Percentiles rank a stretch among this genome's conserved stretches.
These are phyloP conservation scores for Lathyrus oleraceus DNA, from an alignment of 306 rosid genomes.

Conservation along the genomic window DNA sequence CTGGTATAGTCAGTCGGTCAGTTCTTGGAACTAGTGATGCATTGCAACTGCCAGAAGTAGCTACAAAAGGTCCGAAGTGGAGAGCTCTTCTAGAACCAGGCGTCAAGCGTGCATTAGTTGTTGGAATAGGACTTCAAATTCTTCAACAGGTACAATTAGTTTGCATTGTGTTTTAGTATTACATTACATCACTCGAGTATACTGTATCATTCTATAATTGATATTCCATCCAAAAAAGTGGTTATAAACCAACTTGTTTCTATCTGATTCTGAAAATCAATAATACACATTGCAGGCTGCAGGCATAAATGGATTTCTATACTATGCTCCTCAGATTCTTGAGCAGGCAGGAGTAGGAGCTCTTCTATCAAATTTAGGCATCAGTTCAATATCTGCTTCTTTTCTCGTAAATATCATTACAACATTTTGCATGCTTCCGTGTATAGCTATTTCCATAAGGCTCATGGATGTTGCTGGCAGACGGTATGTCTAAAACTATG, in stretches of 20 bases:
- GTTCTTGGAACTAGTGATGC: slow-evolving; percentile 67
- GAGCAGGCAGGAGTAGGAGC: slow-evolving; percentile 56
- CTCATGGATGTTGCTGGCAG: slow-evolving; percentile 76
- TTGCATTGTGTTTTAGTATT: slow-evolving; percentile 1
- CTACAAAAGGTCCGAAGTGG: slow-evolving; percentile 67
- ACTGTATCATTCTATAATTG: slow-evolving; percentile 11
- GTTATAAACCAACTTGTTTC: slow-evolving; percentile 1
- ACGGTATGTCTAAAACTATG: slow-evolving; percentile 49
- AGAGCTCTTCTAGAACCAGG: slow-evolving; percentile 85
- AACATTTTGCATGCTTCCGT: slow-evolving; percentile 78
- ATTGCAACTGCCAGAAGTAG: slow-evolving; percentile 41
- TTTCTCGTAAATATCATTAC: slow-evolving; percentile 55
- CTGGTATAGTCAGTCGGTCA: slow-evolving; percentile 83
- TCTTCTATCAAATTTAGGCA: slow-evolving; percentile 58
- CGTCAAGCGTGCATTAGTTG: slow-evolving; percentile 83
- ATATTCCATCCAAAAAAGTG: slow-evolving; percentile 1
- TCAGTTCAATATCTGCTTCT: slow-evolving; percentile 54
- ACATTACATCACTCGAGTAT: not conserved
- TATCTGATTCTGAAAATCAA: slow-evolving; percentile 21
- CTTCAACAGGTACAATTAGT: slow-evolving; percentile 83
- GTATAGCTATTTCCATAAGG: slow-evolving; percentile 61
- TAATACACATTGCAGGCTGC: slow-evolving; percentile 49
- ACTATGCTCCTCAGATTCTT: slow-evolving; percentile 71
- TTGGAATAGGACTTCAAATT: slow-evolving; percentile 88
- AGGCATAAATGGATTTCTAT: slow-evolving; percentile 76